A percentile compares a stretch with the other conserved stretches of the same genome.
phyloP scores from a whole-genome alignment of 2,329 filamentous ascomycete genomes.

The Paecilomyces formosus region DNA sequence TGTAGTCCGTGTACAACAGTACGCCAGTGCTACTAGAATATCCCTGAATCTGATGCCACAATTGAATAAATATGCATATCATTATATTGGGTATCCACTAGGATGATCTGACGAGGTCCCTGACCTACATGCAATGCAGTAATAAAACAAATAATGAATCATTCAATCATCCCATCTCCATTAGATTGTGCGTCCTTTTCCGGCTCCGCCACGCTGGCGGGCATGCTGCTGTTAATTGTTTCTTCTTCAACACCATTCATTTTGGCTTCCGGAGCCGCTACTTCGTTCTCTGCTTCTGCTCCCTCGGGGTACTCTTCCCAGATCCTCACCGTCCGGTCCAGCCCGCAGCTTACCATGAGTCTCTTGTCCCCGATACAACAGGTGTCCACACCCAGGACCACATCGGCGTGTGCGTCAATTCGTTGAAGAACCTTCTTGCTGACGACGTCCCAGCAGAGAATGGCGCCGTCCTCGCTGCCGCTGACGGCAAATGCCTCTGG shows the following conservation, averaged over 20 bases:
- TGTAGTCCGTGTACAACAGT: not conserved
- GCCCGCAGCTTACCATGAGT: constrained; percentile 53
- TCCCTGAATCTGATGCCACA: not conserved
- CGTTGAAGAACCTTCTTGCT: constrained; percentile 75
- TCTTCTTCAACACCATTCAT: constrained; percentile 1
- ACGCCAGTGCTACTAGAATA: not conserved
- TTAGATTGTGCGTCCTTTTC: not conserved
- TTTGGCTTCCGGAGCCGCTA: not conserved
- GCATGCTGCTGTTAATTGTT: not conserved
- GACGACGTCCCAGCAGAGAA: constrained; percentile 85
- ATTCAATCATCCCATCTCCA: constrained; percentile 3
- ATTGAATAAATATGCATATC: not conserved
- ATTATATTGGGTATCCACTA: not conserved
- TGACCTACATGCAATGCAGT: not conserved
- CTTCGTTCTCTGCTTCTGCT: constrained; percentile 6
- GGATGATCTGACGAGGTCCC: not conserved
- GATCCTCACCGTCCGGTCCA: constrained; percentile 55
- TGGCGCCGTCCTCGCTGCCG: constrained; percentile 78
- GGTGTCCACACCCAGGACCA: constrained; percentile 54
- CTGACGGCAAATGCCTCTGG: constrained; percentile 62
- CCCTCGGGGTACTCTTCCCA: constrained; percentile 43
- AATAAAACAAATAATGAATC: constrained; percentile 1
- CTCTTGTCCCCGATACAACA: constrained; percentile 43
- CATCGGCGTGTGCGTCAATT: constrained; percentile 49
- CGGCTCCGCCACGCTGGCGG: not conserved